phyloP scores from a whole-genome alignment of 1,139 yeast species.

The Blastobotrys petasosporus region DNA sequence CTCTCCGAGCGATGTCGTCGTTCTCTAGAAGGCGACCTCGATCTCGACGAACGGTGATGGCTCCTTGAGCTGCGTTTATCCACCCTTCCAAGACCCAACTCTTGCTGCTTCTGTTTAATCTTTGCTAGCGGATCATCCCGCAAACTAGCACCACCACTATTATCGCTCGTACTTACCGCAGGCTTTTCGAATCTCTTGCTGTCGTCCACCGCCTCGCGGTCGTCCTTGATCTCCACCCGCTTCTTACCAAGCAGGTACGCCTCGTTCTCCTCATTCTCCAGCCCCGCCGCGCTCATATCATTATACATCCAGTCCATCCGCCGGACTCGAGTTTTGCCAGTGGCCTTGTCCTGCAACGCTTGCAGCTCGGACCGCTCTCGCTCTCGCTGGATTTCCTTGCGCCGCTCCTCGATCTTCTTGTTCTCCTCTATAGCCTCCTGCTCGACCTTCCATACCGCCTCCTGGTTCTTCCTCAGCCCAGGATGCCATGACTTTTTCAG shows the following conservation, averaged over 20 bases:
- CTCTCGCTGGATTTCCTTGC: constrained; percentile 59
- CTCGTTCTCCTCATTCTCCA: constrained; percentile 34
- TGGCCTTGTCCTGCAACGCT: constrained; percentile 44
- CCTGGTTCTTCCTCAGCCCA: constrained; percentile 75
- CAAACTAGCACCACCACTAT: constrained; percentile 18
- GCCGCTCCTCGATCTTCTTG: constrained; percentile 57
- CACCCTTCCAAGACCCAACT: not conserved
- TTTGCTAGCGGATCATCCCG: constrained; percentile 4
- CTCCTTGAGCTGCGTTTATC: no score
- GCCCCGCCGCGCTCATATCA: constrained; percentile 15
- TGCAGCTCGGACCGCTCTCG: constrained; percentile 56
- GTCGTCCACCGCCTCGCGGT: constrained; percentile 2
- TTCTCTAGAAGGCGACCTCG: not conserved
- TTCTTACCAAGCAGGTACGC: constrained; percentile 48
- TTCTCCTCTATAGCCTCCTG: constrained; percentile 71
- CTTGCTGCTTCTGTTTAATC: not conserved
- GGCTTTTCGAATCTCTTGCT: constrained; percentile 14
- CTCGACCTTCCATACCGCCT: constrained; percentile 79
- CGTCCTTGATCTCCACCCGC: constrained; percentile 36
- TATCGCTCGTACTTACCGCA: constrained; percentile 8
- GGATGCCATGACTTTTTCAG: constrained; percentile 96
- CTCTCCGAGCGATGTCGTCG: not conserved
- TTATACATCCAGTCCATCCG: constrained; percentile 80
- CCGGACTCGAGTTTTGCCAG: constrained; percentile 45
- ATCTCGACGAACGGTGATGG: not conserved